These are phyloP conservation scores for Boletus subparvulus DNA, from an alignment of 768 basidiomycete species.

Conservation along the genomic window DNA sequence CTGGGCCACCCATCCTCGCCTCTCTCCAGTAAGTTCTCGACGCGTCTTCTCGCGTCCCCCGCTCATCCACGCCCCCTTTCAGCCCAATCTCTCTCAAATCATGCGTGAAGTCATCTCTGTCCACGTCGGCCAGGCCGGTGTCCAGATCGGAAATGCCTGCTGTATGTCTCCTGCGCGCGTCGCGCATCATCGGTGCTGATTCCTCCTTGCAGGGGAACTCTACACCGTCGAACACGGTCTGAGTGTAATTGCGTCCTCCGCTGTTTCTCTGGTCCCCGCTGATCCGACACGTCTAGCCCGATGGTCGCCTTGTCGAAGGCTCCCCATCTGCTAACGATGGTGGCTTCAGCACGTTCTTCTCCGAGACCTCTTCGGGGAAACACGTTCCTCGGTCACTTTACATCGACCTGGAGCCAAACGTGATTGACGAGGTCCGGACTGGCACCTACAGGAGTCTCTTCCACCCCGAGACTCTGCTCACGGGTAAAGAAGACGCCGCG, in stretches of 20 bases:
- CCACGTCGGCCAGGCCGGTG: slow-evolving; percentile 98
- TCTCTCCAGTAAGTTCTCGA: slow-evolving; percentile 29
- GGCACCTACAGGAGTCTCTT: slow-evolving; percentile 96
- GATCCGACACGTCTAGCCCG: slow-evolving; percentile 61
- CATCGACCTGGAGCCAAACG: slow-evolving; percentile 96
- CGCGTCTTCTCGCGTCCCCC: slow-evolving; percentile 31
- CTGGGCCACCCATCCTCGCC: slow-evolving; percentile 29
- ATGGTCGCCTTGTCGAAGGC: slow-evolving; percentile 84
- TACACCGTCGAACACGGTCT: slow-evolving; percentile 99
- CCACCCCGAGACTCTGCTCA: slow-evolving; percentile 98
- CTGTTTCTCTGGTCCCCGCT: slow-evolving; percentile 9
- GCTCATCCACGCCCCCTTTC: background rate
- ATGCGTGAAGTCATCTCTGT: slow-evolving; percentile 98
- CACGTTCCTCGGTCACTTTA: slow-evolving; percentile 97
- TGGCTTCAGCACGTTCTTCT: slow-evolving; percentile 99
- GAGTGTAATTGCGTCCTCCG: slow-evolving; percentile 54
- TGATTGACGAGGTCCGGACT: slow-evolving; percentile 95
- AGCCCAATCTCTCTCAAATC: slow-evolving; percentile 28
- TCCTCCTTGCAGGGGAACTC: slow-evolving; percentile 75
- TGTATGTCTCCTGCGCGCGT: slow-evolving; percentile 59
- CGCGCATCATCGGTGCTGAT: slow-evolving; percentile 16
- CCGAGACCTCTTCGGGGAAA: slow-evolving; percentile 94
- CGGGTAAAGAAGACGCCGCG: slow-evolving; percentile 98
- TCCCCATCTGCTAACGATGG: slow-evolving; percentile 75
- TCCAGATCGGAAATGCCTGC: slow-evolving; percentile 97